Base-by-base conservation (phyloP, 2,329 filamentous ascomycete species). In the Colletotrichum noveboracense region DNA sequence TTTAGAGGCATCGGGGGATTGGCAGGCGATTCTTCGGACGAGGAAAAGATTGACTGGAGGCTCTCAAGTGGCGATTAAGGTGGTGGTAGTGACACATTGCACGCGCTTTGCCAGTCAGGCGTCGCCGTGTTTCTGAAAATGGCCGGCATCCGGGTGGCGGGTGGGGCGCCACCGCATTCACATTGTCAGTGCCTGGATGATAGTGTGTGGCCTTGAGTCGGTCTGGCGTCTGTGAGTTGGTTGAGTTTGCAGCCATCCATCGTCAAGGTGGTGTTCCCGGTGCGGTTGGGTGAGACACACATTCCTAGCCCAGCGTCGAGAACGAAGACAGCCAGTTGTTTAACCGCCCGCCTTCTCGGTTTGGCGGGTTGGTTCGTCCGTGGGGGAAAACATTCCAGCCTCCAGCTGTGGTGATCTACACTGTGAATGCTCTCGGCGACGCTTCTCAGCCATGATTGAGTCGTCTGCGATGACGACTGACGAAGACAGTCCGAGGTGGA, bases 401-500 rank as follows among this genome's bases (percentile, higher is more conserved):
- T 61, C 55, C 21, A 58, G 26, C 24, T 58, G 55, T 21, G 43
- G 18, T 21, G 24, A n/a, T 0, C 38, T n/a, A 48, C 38, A 3
- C 14, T 13, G 12, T 36, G 43, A 55, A 66, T 36, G 72, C 55
- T 66, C 69, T 66, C 72, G 69, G 73, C 64, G 60, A 58, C 21
- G 28, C 58, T 52, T 69, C 70, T 69, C 70, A 69, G 74, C 74
- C 70, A 43, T 64, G 21, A 65, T 5, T 38, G 21, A 55, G 62
- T 73, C 70, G 73, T 75, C n/a, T 70, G 62, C 73, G 34, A 68
- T 73, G 70, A 76, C 70, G 70, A 68, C 58, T 73, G 58, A 26
- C 36, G 70, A 60, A 21, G n/a, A 66, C n/a, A 64, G 61, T 36
- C 26, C 48, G 24, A 56, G 21, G 24, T 24, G 5, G 21, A 61